Conservation (phyloP, 176 grass and related monocot genomes). For the Carex cristatella region DNA sequence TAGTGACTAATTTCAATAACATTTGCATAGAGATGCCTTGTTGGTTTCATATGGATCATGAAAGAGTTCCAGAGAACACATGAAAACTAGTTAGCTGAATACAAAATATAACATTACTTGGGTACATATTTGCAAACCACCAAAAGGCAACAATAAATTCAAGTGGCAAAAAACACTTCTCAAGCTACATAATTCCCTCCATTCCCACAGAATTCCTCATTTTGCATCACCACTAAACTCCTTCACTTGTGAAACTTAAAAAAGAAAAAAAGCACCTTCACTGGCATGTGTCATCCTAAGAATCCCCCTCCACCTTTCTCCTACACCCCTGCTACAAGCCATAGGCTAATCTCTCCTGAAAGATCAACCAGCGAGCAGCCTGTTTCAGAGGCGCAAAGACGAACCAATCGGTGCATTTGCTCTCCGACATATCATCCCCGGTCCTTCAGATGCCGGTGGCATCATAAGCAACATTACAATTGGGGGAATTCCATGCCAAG, state of each 20-base stretch:
- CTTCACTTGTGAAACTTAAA: neutral
- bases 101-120: neutral
- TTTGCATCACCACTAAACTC: conserved; percentile 6
- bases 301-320: conserved; percentile 14
- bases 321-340: neutral
- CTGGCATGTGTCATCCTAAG: conserved; percentile 16
- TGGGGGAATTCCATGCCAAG: neutral
- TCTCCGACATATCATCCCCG: conserved; percentile 50
- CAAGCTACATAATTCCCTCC: neutral
- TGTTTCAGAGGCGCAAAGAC: neutral
- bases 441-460: conserved; percentile 65
- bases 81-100: neutral
- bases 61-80: neutral
- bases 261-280: neutral
- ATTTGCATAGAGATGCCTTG: neutral
- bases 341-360: neutral
- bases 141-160: neutral
- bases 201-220: conserved; percentile 4
- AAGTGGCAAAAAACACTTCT: neutral
- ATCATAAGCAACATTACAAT: conserved; percentile 28
- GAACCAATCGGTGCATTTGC: conserved; percentile 25
- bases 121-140: neutral
- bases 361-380: neutral
- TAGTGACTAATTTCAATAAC: neutral
- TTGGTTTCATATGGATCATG: neutral